Base-by-base conservation (phyloP, 352 stramenopile species). In the Phytophthora cryptogea region DNA sequence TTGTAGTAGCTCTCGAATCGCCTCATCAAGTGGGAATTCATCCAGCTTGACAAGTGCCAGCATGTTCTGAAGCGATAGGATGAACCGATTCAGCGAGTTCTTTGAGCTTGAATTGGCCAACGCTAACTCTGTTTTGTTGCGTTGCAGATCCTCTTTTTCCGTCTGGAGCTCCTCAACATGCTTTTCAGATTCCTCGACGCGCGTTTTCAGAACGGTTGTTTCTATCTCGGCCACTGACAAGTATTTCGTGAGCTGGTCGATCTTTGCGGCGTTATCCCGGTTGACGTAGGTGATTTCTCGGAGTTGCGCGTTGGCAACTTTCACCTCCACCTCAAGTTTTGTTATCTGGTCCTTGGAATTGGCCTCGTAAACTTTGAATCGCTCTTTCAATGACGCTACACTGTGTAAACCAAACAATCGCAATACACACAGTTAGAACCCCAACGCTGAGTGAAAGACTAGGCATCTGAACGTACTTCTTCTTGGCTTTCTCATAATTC, bases 261-360 rank as follows among this genome's bases (percentile, higher is more conserved):
- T 89, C 46, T 79, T 67, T 4, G 72, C 68, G 4, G 82, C 68
- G 36, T 92, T 90, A 55, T 91, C 84, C 7, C 81, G 78, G 43
- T 88, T 91, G 31, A 82, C 75, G 45, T 89, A 90, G 10, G 83
- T 85, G 31, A 89, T 77, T 56, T 94, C 83, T 2, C 83, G 80
- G 0, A 94, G 59, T 54, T 93, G 83, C 0, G 83, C 76, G 17
- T 64, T 81, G 8, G 79, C 76, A 10, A 91, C 82, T 33, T 89
- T 90, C 37, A 94, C 67, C 66, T 94, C 83, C n/a, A 92, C 78
- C 36, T 92, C 83, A 0, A 94, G 65, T 43, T 89, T 91, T 0
- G 76, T 88, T n/a, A 90, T 75, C 43, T 92, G 83, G 10, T 91
- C 83, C 49, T 90, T 92, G 4, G 83, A 77, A 37, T 56, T 86